A percentile compares a stretch with the other conserved stretches of the same genome.
These are phyloP conservation scores for Pachysandra terminalis DNA, from an alignment of 164 flowering plant genomes.

Conservation along the genomic window DNA sequence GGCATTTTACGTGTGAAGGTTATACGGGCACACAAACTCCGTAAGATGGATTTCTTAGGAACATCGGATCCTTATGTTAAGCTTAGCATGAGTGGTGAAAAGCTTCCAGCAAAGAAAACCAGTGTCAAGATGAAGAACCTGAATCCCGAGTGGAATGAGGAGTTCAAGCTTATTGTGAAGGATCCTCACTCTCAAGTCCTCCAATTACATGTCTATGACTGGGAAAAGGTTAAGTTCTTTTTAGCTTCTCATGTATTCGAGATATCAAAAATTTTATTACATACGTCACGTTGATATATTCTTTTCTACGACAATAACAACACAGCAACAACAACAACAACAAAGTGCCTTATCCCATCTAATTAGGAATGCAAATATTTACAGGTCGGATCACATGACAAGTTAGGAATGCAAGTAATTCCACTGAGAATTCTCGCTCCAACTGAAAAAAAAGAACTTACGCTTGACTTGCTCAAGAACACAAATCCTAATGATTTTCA, in stretches of 20 bases:
- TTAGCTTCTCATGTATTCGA: conserved; percentile 5
- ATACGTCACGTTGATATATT: no score
- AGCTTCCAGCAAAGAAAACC: conserved; percentile 58
- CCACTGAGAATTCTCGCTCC: conserved; percentile 53
- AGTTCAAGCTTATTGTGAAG: conserved; percentile 60
- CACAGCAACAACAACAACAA: no score
- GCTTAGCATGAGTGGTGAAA: conserved; percentile 50
- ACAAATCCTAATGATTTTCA: conserved; percentile 51
- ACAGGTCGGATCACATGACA: conserved; percentile 73
- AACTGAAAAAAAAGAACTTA: conserved; percentile 38
- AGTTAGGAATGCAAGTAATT: conserved; percentile 71
- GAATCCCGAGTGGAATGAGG: conserved; percentile 78
- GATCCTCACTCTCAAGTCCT: conserved; percentile 64
- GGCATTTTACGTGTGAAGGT: conserved; percentile 59
- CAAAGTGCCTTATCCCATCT: no score
- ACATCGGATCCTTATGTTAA: conserved; percentile 69
- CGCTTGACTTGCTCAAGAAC: conserved; percentile 61
- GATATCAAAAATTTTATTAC: no score
- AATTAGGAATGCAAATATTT: no score
- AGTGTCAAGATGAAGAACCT: conserved; percentile 51
- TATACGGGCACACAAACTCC: conserved; percentile 51
- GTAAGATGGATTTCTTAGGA: conserved; percentile 61
- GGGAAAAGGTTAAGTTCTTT: conserved; percentile 62
- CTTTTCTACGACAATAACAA: no score
- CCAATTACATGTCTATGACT: conserved; percentile 57